A percentile compares a stretch with the other conserved stretches of the same genome.
Conservation (phyloP, 2,329 filamentous ascomycete genomes). For the Neospermospora avenae region DNA sequence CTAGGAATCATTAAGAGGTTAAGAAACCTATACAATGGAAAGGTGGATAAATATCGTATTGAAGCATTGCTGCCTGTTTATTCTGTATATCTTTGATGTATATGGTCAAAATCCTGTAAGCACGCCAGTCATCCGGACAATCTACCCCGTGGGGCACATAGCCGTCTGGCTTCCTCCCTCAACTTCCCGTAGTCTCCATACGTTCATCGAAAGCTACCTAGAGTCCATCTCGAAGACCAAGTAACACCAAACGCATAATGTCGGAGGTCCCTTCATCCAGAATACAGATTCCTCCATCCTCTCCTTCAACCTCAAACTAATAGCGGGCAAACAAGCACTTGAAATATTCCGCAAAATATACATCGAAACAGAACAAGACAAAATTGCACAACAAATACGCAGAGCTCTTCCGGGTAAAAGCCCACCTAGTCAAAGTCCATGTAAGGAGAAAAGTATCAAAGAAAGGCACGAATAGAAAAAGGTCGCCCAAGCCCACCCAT, state of each 20-base stretch:
- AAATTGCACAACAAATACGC: not conserved
- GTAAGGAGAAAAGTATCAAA: too few species aligned
- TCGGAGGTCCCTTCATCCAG: not conserved
- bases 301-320: not conserved
- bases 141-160: too few species aligned
- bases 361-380: not conserved
- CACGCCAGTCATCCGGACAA: not conserved
- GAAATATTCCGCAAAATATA: not conserved
- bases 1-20: too few species aligned
- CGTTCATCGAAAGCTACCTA: not conserved
- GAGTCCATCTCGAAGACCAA: not conserved
- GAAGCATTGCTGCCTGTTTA: not conserved
- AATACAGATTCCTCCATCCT: not conserved
- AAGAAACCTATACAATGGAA: not conserved
- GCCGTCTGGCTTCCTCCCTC: too few species aligned
- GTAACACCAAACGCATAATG: not conserved
- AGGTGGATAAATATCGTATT: not conserved
- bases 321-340: not conserved
- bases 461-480: not conserved
- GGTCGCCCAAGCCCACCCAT: not conserved
- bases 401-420: not conserved
- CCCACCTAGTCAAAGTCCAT: not conserved
- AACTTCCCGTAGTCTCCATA: too few species aligned
- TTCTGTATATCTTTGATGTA: constrained; percentile 1
- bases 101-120: not conserved